Conservation (phyloP, 139 green algal species). For the Micractinium conductrix region DNA sequence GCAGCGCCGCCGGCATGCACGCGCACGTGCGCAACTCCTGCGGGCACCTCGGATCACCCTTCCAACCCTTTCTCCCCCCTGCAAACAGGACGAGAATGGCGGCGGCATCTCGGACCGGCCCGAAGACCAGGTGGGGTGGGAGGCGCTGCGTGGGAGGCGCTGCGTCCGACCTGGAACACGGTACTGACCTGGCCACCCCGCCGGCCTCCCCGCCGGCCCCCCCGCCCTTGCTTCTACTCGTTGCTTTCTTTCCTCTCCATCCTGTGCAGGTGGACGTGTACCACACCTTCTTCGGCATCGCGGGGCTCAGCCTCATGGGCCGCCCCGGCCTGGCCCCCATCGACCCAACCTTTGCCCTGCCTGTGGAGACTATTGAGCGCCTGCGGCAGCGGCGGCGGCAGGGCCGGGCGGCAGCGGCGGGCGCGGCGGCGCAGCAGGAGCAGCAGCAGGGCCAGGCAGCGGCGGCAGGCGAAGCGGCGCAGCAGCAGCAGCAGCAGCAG, state of each 20-base stretch:
- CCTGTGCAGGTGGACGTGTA: constrained; percentile 83
- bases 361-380: constrained; percentile 69
- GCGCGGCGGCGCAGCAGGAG: too few relatives aligned
- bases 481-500: not conserved
- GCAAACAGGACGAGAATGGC: constrained; percentile 85
- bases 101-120: constrained; percentile 97
- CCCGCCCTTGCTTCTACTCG: too few relatives aligned
- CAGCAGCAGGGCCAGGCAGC: too few relatives aligned
- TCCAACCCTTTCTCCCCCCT: too few relatives aligned
- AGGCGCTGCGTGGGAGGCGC: too few relatives aligned
- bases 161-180: too few relatives aligned
- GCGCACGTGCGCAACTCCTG: too few relatives aligned
- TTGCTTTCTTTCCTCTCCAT: not conserved
- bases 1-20: too few relatives aligned
- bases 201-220: too few relatives aligned
- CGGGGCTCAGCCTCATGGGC: constrained; percentile 89
- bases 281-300: constrained; percentile 99
- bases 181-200: not conserved
- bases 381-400: not conserved
- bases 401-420: too few relatives aligned
- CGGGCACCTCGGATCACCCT: too few relatives aligned
- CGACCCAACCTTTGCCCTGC: constrained; percentile 91
- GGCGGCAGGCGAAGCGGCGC: not conserved
- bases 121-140: constrained; percentile 88
- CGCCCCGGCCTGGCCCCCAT: constrained; percentile 74